Evolutionary conservation across 331 rosid genomes (phyloP).

Genomic region (Malus hybrid): DNA sequence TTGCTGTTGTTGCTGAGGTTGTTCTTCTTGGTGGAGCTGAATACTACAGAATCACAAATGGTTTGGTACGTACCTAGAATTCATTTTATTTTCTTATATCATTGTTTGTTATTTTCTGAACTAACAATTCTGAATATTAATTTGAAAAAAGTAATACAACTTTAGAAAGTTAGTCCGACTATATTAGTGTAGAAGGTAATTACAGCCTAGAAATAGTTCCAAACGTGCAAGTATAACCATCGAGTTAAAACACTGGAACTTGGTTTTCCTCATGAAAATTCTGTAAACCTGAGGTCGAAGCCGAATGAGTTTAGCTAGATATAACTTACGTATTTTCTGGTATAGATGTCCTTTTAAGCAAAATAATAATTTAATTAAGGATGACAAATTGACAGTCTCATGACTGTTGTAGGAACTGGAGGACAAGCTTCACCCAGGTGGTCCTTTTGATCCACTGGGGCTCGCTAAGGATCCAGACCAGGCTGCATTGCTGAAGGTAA

Average conservation of each 20-base stretch:
- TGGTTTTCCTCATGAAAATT: no score
- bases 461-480: constrained; percentile 94
- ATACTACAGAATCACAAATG: constrained; percentile 85
- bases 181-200: no score
- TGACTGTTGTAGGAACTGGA: constrained; percentile 54
- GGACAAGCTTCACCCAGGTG: constrained; percentile 98
- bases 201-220: no score
- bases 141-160: not conserved
- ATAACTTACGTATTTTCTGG: no score
- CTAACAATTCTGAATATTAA: not conserved
- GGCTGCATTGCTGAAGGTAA: constrained; percentile 89
- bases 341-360: no score
- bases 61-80: constrained; percentile 50
- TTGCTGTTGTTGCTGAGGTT: constrained; percentile 85
- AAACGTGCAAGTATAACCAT: no score
- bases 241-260: no score
- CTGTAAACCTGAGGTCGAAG: no score
- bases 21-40: constrained; percentile 96
- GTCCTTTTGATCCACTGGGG: constrained; percentile 96
- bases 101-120: not conserved
- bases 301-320: no score
- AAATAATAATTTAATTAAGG: no score
- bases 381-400: not conserved
- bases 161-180: not conserved
- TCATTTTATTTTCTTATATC: not conserved